phyloP scores from a whole-genome alignment of 768 basidiomycete species.

The Lepiota brunneoincarnata region DNA sequence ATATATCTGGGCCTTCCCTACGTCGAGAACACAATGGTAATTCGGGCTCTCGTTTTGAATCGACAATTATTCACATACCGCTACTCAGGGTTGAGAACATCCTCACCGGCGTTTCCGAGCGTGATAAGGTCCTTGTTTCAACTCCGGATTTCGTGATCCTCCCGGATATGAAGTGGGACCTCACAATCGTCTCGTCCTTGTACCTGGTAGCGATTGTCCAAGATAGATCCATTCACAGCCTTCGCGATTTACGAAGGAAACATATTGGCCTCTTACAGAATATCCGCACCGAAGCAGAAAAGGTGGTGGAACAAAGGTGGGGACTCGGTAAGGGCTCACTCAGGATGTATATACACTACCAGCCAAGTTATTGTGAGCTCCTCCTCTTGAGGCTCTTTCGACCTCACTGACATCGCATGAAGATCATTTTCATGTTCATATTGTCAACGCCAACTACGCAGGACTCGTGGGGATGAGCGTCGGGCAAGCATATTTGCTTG shows the following conservation, averaged over 20 bases:
- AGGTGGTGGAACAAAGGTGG: conserved; percentile 61
- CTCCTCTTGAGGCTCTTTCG: background rate
- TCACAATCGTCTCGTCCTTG: conserved; percentile 65
- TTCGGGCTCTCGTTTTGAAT: conserved; percentile 9
- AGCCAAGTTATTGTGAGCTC: conserved; percentile 88
- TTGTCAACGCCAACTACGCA: conserved; percentile 71
- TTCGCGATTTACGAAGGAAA: conserved; percentile 68
- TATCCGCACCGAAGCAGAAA: conserved; percentile 56
- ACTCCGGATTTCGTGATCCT: conserved; percentile 71
- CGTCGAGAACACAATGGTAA: conserved; percentile 80
- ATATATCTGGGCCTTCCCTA: conserved; percentile 75
- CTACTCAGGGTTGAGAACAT: conserved; percentile 79
- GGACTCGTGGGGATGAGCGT: conserved; percentile 71
- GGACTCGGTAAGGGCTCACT: conserved; percentile 59
- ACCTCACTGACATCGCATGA: background rate
- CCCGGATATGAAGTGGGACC: conserved; percentile 98
- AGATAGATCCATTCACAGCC: conserved; percentile 56
- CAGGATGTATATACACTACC: conserved; percentile 89
- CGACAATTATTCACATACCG: background rate
- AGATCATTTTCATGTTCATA: conserved; percentile 96
- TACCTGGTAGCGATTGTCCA: conserved; percentile 83
- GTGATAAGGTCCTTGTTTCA: conserved; percentile 66
- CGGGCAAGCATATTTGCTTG: conserved; percentile 90
- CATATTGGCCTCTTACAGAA: conserved; percentile 69
- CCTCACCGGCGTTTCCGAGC: conserved; percentile 72